Conservation (phyloP, 2,329 filamentous ascomycete species). For the Fusarium euwallaceae region DNA sequence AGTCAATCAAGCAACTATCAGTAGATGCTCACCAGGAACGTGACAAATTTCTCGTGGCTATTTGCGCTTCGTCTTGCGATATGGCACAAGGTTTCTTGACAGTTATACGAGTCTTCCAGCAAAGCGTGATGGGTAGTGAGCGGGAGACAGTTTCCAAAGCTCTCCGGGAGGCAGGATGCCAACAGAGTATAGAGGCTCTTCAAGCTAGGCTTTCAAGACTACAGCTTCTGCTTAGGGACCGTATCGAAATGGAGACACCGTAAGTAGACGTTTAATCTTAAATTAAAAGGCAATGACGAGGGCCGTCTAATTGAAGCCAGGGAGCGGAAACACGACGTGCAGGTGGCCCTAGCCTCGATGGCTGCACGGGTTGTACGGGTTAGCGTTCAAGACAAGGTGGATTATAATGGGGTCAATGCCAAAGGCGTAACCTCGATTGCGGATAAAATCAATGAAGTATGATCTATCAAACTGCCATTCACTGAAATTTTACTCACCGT, state of each 20-base stretch:
- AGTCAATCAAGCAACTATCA: not conserved
- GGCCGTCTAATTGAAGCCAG: not conserved
- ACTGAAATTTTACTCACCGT: not conserved
- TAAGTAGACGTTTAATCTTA: not conserved
- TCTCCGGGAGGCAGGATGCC: not conserved
- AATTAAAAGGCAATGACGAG: not conserved
- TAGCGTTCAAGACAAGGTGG: not conserved
- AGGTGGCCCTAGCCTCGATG: not conserved
- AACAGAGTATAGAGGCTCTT: not conserved
- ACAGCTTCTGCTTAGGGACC: not conserved
- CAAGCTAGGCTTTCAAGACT: not conserved
- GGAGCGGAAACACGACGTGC: not conserved
- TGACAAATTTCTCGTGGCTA: not conserved
- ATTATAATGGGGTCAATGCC: not conserved
- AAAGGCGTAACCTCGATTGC: not conserved
- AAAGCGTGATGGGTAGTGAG: not conserved
- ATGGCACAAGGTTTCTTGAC: not conserved
- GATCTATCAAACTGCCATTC: not conserved
- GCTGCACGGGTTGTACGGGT: not conserved
- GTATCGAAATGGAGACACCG: not conserved
- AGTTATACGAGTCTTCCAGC: not conserved
- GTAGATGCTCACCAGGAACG: not conserved
- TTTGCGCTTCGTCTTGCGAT: not conserved
- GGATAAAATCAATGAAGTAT: not conserved
- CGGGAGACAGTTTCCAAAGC: not conserved